A percentile compares a stretch with the other conserved stretches of the same genome.
phyloP scores from a whole-genome alignment of 306 rosid genomes.

The Boehmeria nivea region DNA sequence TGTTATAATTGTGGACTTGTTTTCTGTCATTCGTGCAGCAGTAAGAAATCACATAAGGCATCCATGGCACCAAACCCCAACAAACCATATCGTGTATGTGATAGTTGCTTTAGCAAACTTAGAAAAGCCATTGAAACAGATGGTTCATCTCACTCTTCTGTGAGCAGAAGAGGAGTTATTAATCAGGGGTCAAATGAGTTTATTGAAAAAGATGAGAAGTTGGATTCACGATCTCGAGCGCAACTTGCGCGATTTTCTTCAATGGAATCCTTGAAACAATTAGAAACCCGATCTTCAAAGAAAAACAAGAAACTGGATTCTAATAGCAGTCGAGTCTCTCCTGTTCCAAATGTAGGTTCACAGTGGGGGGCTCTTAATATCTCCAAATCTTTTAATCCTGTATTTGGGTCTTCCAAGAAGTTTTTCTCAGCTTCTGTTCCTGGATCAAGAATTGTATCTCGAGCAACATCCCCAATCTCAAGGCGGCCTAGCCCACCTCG shows the following conservation, averaged over 20 bases:
- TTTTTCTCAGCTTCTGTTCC: slow-evolving; percentile 99
- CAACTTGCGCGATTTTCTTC: slow-evolving; percentile 73
- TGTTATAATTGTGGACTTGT: slow-evolving; percentile 97
- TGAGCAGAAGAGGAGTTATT: slow-evolving; percentile 88
- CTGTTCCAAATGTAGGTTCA: slow-evolving; percentile 86
- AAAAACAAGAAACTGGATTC: slow-evolving; percentile 93
- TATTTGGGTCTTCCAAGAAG: slow-evolving; percentile 96
- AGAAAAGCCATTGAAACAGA: slow-evolving; percentile 71
- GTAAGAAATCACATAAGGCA: slow-evolving; percentile 92
- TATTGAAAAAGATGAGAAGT: slow-evolving; percentile 70
- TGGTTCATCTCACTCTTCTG: slow-evolving; percentile 69
- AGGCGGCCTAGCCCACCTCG: slow-evolving; percentile 99
- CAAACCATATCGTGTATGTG: slow-evolving; percentile 98
- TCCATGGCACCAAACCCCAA: slow-evolving; percentile 99
- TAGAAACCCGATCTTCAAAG: slow-evolving; percentile 78
- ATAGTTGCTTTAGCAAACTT: slow-evolving; percentile 78
- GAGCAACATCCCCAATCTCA: slow-evolving; percentile 97
- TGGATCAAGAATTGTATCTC: slow-evolving; percentile 97
- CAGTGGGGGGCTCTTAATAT: slow-evolving; percentile 91
- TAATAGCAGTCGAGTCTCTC: slow-evolving; percentile 94
- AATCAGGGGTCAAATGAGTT: slow-evolving; percentile 66
- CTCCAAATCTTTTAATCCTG: slow-evolving; percentile 91
- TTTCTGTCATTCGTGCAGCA: slow-evolving; percentile 96
- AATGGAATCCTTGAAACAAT: slow-evolving; percentile 83
- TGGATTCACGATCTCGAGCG: slow-evolving; percentile 71